Base-by-base conservation (phyloP, 2,329 filamentous ascomycete genomes). In the Monilinia fructigena region DNA sequence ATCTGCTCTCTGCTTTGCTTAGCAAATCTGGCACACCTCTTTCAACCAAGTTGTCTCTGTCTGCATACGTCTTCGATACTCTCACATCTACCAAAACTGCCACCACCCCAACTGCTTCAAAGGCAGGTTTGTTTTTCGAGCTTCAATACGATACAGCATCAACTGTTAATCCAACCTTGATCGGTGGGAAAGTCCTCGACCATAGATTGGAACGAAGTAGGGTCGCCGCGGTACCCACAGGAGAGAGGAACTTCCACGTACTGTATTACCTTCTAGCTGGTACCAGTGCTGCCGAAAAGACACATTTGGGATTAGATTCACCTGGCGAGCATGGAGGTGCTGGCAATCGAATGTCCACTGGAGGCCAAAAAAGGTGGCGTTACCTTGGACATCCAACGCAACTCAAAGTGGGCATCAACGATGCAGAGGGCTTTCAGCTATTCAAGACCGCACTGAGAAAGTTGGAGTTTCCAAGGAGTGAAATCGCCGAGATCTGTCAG, bases 401-500 rank as follows among this genome's bases (percentile, higher is more conserved):
- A 79, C 84, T 99, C 70, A 98, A 97, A 78, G 92, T 98, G 38
- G 95, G 95, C 67, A 93, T 99, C 76, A 97, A 99, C 74, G 95
- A 99, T 75, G 84, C 89, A 1, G 93, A 97, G 75, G 95, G 94
- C 5, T 99, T 99, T 78, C 92, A 96, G 76, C 89, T 98, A 63
- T 98, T 99, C 84, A 98, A 98, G 82, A 97, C 92, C 0, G 95
- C 95, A 1, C 81, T 99, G 59, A 86, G 93, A 70, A 97, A 96
- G 78, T 85, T 99, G 18, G 95, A 98, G 78, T 98, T 99, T 70
- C 91, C 94, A 4, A 86, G 93, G 65, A 89, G 89, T 68, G 95
- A 97, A 74, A 97, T 99, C 75, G 95, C 95, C 50, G 94, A 97
- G 77, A 93, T 99, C 66, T 99, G 95, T 78, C 95, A 99, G 80